Conservation (phyloP, 2,329 filamentous ascomycete genomes). For the Penicillium sp. region DNA sequence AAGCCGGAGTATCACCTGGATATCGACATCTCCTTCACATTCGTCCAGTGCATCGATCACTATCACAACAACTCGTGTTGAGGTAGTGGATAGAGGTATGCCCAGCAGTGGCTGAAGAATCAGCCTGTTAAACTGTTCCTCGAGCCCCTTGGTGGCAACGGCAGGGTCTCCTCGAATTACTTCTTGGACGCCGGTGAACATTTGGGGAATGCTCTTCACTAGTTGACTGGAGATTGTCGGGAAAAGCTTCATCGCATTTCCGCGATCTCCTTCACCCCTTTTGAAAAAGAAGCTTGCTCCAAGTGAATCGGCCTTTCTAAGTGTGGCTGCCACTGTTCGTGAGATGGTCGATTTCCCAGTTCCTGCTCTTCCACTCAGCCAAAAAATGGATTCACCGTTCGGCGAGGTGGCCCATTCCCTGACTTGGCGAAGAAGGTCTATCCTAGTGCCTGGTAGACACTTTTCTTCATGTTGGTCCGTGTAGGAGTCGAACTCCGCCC, state of each 20-base stretch:
- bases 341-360: slow-evolving; percentile 29
- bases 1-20: slow-evolving; percentile 23
- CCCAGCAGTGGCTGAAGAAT: slow-evolving; percentile 24
- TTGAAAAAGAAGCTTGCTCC: slow-evolving; percentile 47
- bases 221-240: slow-evolving; percentile 38
- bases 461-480: slow-evolving; percentile 11
- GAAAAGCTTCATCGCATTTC: slow-evolving; percentile 39
- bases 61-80: slow-evolving; percentile 6
- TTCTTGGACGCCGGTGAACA: slow-evolving; percentile 23
- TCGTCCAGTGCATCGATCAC: slow-evolving; percentile 34
- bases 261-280: slow-evolving; percentile 21
- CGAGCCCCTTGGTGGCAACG: slow-evolving; percentile 25
- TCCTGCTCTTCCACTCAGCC: slow-evolving; percentile 35
- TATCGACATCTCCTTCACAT: slow-evolving; percentile 21
- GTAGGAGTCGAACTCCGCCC: slow-evolving; percentile 21
- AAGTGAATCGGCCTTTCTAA: too few relatives aligned
- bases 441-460: slow-evolving; percentile 24
- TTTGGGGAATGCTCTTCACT: slow-evolving; percentile 26
- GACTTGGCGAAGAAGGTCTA: slow-evolving; percentile 19
- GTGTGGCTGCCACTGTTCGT: slow-evolving; percentile 26
- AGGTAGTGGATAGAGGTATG: neutral
- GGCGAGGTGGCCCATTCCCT: slow-evolving; percentile 20
- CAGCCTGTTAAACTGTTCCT: slow-evolving; percentile 30
- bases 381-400: slow-evolving; percentile 27
- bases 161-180: slow-evolving; percentile 25